Percentiles rank a stretch among this genome's conserved stretches.
phyloP scores from a whole-genome alignment of 2,329 filamentous ascomycete genomes.

The Colletotrichum brevisporum region DNA sequence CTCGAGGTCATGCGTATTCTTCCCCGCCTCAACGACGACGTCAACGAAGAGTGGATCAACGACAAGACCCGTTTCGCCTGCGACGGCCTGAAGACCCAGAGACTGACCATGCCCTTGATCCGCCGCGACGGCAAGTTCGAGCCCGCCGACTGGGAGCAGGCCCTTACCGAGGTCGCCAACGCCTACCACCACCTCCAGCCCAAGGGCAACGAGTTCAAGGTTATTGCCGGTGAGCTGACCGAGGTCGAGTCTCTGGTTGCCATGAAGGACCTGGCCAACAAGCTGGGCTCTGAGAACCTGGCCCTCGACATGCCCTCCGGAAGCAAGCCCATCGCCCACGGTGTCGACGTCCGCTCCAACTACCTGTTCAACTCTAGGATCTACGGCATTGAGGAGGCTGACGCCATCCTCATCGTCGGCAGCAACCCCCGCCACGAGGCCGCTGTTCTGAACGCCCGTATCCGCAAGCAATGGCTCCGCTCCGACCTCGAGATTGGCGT shows the following conservation, averaged over 20 bases:
- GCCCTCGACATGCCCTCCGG: slow-evolving; percentile 92
- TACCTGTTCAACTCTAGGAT: slow-evolving; percentile 98
- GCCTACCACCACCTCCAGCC: slow-evolving; percentile 85
- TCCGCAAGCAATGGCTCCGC: slow-evolving; percentile 97
- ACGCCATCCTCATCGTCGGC: slow-evolving; percentile 91
- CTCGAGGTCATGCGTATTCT: slow-evolving; percentile 96
- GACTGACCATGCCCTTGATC: slow-evolving; percentile 92
- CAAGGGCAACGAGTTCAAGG: slow-evolving; percentile 95
- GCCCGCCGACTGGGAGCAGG: slow-evolving; percentile 95
- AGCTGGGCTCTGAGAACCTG: slow-evolving; percentile 95
- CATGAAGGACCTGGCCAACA: slow-evolving; percentile 97
- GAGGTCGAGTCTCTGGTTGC: slow-evolving; percentile 96
- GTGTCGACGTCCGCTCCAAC: slow-evolving; percentile 92
- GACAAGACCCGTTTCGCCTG: slow-evolving; percentile 98
- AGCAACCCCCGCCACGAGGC: slow-evolving; percentile 97
- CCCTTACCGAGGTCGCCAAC: slow-evolving; percentile 85
- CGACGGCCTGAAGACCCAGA: slow-evolving; percentile 95
- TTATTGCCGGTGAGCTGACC: slow-evolving; percentile 88
- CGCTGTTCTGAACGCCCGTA: slow-evolving; percentile 94
- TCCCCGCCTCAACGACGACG: slow-evolving; percentile 94
- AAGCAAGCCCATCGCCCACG: slow-evolving; percentile 87
- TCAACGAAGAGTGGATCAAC: slow-evolving; percentile 99
- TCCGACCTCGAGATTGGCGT: slow-evolving; percentile 95
- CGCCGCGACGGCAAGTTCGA: slow-evolving; percentile 92
- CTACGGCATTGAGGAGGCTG: slow-evolving; percentile 92